phyloP scores from a whole-genome alignment of 202 grass and related monocot genomes.

The Zizania palustris region DNA sequence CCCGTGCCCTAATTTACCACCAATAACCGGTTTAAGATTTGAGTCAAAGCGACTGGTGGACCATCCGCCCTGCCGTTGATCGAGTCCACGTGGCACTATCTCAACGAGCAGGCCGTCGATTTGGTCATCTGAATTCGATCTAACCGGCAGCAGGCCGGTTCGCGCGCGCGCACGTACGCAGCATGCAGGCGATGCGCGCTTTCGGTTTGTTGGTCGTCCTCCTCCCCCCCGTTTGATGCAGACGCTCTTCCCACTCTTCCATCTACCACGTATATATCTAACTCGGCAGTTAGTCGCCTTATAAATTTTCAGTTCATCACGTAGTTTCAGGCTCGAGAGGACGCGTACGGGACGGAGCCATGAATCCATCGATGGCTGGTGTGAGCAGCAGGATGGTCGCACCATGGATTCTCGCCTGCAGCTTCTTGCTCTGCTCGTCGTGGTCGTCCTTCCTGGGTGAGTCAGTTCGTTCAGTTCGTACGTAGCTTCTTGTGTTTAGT shows the following conservation, averaged over 20 bases:
- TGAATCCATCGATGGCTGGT: not conserved
- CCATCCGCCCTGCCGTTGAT: slow-evolving; percentile 1
- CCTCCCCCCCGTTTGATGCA: not conserved
- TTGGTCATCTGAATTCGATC: slow-evolving; percentile 11
- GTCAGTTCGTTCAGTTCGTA: not conserved
- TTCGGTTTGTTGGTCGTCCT: slow-evolving; percentile 26
- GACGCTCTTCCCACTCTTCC: slow-evolving; percentile 18
- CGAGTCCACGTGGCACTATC: not conserved
- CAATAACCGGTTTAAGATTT: not conserved
- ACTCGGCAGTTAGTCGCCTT: not conserved
- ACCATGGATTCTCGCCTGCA: slow-evolving; percentile 39
- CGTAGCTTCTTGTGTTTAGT: not conserved
- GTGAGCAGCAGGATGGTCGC: slow-evolving; percentile 16
- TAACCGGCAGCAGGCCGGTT: slow-evolving; percentile 31
- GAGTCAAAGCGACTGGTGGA: not conserved
- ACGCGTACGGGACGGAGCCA: not conserved
- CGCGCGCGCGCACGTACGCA: not conserved
- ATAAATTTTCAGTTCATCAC: not conserved
- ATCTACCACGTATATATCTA: slow-evolving; percentile 19
- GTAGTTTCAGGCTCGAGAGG: not conserved
- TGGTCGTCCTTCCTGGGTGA: slow-evolving; percentile 30
- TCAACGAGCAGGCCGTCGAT: not conserved
- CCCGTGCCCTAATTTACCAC: not conserved
- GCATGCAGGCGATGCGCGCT: not conserved
- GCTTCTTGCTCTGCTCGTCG: slow-evolving; percentile 37